A percentile compares a stretch with the other conserved stretches of the same genome.
phyloP scores from a whole-genome alignment of 2,329 filamentous ascomycete genomes.

The Zalaria sp. region DNA sequence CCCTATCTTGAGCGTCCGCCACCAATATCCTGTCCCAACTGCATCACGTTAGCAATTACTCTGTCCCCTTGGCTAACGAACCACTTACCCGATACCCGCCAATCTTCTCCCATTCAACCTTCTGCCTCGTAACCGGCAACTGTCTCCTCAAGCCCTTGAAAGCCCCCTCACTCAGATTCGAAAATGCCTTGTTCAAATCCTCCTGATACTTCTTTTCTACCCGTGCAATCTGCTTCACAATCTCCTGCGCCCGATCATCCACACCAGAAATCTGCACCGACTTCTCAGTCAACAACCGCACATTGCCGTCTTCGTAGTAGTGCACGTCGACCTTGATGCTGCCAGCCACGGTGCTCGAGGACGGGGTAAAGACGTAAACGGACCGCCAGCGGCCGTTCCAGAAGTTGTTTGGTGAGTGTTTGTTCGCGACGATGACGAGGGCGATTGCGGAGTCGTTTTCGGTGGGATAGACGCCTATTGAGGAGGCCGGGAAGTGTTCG shows the following conservation, averaged over 20 bases:
- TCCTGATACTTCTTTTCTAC: constrained; percentile 91
- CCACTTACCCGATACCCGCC: constrained; percentile 67
- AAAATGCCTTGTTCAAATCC: constrained; percentile 84
- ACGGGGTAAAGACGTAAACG: constrained; percentile 63
- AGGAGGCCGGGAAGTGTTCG: constrained; percentile 78
- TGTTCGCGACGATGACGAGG: constrained; percentile 79
- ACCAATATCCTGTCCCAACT: constrained; percentile 37
- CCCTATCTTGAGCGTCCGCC: constrained; percentile 27
- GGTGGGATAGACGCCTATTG: constrained; percentile 70
- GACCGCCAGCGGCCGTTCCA: constrained; percentile 98
- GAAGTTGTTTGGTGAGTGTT: constrained; percentile 96
- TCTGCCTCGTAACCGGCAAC: constrained; percentile 90
- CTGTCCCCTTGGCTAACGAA: not conserved
- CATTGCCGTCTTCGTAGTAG: constrained; percentile 99
- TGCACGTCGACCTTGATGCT: constrained; percentile 88
- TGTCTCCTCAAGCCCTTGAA: constrained; percentile 91
- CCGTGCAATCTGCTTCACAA: constrained; percentile 63
- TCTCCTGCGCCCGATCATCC: constrained; percentile 48
- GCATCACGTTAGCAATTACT: constrained; percentile 8
- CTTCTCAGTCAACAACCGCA: constrained; percentile 83
- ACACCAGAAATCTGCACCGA: constrained; percentile 43
- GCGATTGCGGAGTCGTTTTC: constrained; percentile 64
- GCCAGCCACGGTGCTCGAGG: constrained; percentile 56
- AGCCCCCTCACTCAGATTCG: constrained; percentile 75
- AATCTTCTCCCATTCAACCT: constrained; percentile 99